phyloP scores from a whole-genome alignment of 2,329 filamentous ascomycete species.

The Cadophora malorum region DNA sequence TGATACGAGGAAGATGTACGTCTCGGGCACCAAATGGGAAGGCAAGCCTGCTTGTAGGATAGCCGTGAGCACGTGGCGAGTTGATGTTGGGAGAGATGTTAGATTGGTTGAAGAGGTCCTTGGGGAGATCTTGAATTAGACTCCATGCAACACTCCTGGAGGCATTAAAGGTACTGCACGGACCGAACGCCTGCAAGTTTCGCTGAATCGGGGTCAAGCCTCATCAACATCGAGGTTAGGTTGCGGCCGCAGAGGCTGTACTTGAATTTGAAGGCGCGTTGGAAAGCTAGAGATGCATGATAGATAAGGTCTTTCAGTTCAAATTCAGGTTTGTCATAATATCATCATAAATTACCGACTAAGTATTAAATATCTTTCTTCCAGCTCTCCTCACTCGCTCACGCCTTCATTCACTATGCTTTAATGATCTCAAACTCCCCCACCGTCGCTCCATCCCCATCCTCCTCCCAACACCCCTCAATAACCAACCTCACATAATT shows the following conservation, averaged over 20 bases:
- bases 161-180: too few species aligned
- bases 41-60: conserved; percentile 78
- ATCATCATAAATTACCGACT: conserved; percentile 2
- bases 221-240: too few species aligned
- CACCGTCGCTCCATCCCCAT: conserved; percentile 55
- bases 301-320: too few species aligned
- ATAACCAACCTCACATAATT: conserved; percentile 51
- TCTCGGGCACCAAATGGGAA: conserved; percentile 81
- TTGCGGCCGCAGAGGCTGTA: too few species aligned
- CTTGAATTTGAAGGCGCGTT: too few species aligned
- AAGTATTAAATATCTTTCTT: not conserved
- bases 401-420: not conserved
- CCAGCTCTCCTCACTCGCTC: not conserved
- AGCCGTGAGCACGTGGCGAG: conserved; percentile 85
- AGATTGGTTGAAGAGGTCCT: conserved; percentile 69
- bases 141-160: not conserved
- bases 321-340: not conserved
- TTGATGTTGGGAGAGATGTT: conserved; percentile 71
- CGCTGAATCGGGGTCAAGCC: not conserved
- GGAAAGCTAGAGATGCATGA: too few species aligned
- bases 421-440: conserved; percentile 54
- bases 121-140: conserved; percentile 34
- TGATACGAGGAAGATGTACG: conserved; percentile 74
- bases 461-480: conserved; percentile 51
- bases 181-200: too few species aligned